These are phyloP conservation scores for Pouteria campechiana DNA, from an alignment of 179 eudicot species.

Conservation along the genomic window DNA sequence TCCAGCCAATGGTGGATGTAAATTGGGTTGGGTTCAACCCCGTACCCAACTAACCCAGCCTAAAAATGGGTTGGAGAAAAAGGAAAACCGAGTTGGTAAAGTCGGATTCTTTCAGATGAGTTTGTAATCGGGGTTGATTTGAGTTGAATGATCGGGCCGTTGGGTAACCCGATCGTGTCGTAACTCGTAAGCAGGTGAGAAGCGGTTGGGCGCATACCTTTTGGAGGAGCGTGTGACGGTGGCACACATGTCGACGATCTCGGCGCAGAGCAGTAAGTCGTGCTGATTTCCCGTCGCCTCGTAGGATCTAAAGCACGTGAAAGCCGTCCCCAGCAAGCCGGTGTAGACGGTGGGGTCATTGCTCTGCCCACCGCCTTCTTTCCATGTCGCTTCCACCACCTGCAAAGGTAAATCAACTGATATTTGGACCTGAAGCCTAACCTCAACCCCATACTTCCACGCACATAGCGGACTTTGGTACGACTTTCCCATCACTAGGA, in stretches of 20 bases:
- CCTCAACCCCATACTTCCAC: neutral
- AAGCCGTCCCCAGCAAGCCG: constrained; percentile 64
- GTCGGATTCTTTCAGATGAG: too few relatives aligned
- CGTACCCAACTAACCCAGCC: too few relatives aligned
- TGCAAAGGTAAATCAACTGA: constrained; percentile 1
- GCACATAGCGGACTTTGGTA: neutral
- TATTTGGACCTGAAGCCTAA: neutral
- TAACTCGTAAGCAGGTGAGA: too few relatives aligned
- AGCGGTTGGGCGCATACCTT: too few relatives aligned
- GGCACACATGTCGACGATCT: constrained; percentile 45
- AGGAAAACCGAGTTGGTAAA: too few relatives aligned
- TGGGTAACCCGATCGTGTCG: too few relatives aligned
- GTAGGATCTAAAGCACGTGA: constrained; percentile 52
- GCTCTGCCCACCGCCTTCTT: neutral
- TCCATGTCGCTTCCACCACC: constrained; percentile 67
- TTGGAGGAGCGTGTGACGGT: constrained; percentile 14
- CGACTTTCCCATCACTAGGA: too few relatives aligned
- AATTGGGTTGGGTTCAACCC: too few relatives aligned
- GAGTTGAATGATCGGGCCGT: constrained; percentile 7
- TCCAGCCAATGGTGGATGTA: too few relatives aligned
- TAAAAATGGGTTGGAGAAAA: too few relatives aligned
- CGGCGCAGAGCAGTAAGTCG: constrained; percentile 39
- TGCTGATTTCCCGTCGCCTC: constrained; percentile 35
- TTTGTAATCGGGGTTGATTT: neutral
- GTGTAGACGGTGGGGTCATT: constrained; percentile 42